Evolutionary conservation across 352 stramenopile genomes (phyloP).

Genomic region (Pythium rhizo-oryzae): DNA sequence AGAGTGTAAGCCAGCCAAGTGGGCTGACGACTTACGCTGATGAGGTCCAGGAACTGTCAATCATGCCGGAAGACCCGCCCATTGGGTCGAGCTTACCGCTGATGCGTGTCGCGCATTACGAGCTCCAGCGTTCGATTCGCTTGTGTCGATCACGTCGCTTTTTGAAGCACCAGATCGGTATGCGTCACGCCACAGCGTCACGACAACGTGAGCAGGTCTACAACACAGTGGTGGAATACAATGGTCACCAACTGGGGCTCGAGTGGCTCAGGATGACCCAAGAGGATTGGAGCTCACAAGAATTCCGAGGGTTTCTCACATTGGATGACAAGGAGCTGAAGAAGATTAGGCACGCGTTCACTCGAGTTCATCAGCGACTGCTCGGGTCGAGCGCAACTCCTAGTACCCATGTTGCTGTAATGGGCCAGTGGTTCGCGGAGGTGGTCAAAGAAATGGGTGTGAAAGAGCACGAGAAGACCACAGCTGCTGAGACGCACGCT

Average conservation of each 20-base stretch:
- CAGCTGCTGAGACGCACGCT: not conserved
- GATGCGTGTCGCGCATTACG: not conserved
- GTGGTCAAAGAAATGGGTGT: constrained; percentile 22
- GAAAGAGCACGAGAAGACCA: constrained; percentile 14
- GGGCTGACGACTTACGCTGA: not conserved
- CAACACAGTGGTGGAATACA: not conserved
- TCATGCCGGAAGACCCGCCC: not conserved
- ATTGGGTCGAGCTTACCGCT: not conserved
- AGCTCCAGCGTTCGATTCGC: constrained; percentile 13
- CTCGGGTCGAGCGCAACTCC: not conserved
- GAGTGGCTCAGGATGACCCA: constrained; percentile 64
- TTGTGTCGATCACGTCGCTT: constrained; percentile 34
- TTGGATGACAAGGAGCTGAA: constrained; percentile 45
- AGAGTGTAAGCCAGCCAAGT: not conserved
- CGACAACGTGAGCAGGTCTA: not conserved
- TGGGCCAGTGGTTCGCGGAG: constrained; percentile 7
- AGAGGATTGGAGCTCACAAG: constrained; percentile 49
- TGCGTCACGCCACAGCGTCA: constrained; percentile 25
- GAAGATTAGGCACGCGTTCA: constrained; percentile 21
- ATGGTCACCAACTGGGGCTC: not conserved
- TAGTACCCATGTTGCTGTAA: not conserved
- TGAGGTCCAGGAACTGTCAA: not conserved
- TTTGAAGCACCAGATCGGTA: constrained; percentile 41
- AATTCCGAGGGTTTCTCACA: constrained; percentile 46
- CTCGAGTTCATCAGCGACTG: constrained; percentile 4